Evolutionary conservation across 768 basidiomycete species (phyloP).

Genomic region (Hygrophorus russula): DNA sequence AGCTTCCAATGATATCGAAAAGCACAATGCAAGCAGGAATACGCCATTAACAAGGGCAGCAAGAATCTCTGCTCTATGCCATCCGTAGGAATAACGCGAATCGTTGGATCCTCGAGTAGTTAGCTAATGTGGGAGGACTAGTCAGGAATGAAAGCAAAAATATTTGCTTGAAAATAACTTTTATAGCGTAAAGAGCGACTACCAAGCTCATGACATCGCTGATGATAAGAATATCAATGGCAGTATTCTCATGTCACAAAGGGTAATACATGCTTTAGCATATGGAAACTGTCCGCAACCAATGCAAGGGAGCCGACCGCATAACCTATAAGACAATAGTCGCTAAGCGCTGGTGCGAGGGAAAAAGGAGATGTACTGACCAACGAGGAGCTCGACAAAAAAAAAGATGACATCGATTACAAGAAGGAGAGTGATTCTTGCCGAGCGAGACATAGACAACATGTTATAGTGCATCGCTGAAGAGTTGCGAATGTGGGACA

Average conservation of each 20-base stretch:
- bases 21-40: conserved; percentile 92
- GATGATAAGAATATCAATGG: conserved; percentile 9
- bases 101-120: conserved; percentile 46
- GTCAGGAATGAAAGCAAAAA: conserved; percentile 2
- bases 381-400: conserved; percentile 73
- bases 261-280: conserved; percentile 82
- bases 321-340: conserved; percentile 48
- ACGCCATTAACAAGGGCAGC: conserved; percentile 95
- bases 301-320: conserved; percentile 92
- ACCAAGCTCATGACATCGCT: conserved; percentile 96
- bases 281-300: conserved; percentile 95
- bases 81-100: conserved; percentile 89
- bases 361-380: conserved; percentile 24
- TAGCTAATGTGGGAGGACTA: conserved; percentile 32
- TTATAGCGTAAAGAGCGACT: conserved; percentile 93
- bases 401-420: conserved; percentile 83
- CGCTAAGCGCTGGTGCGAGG: not conserved
- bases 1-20: conserved; percentile 90
- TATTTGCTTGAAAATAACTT: conserved; percentile 30
- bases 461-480: conserved; percentile 7
- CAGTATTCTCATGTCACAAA: conserved; percentile 1
- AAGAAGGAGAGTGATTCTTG: conserved; percentile 66
- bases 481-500: too few relatives aligned
- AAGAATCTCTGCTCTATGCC: conserved; percentile 95
- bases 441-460: conserved; percentile 46